Percentiles rank a stretch among this genome's conserved stretches.
Evolutionary conservation across 768 basidiomycete species (phyloP).

Genomic region (Russula sp.): DNA sequence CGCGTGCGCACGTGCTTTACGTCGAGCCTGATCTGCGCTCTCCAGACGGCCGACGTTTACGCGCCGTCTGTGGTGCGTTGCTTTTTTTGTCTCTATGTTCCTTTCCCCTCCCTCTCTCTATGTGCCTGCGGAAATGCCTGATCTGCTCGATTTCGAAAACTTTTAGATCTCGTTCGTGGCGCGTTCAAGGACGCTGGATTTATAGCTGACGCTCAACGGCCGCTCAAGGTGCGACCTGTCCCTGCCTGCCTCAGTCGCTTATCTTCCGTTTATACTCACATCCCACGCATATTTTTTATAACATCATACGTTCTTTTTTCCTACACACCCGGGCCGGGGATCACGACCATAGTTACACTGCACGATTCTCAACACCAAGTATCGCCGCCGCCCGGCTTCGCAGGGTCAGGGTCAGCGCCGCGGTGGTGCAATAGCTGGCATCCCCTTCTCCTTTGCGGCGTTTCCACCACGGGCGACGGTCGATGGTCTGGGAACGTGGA

Average conservation of each 20-base stretch:
- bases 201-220: constrained; percentile 28
- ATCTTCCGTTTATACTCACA: too few relatives aligned
- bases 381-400: constrained; percentile 26
- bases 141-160: neutral
- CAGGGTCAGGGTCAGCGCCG: constrained; percentile 24
- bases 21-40: constrained; percentile 38
- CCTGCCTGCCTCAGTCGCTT: too few relatives aligned
- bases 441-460: constrained; percentile 36
- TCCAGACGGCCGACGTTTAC: constrained; percentile 29
- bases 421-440: constrained; percentile 20
- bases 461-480: constrained; percentile 14
- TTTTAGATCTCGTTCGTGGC: constrained; percentile 27
- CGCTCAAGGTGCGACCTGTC: constrained; percentile 29
- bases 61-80: constrained; percentile 27
- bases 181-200: constrained; percentile 29
- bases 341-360: constrained; percentile 29
- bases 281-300: neutral
- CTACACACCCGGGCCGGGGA: neutral
- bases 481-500: constrained; percentile 46
- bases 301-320: neutral
- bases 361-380: constrained; percentile 31
- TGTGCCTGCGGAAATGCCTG: neutral
- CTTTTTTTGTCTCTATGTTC: neutral
- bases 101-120: too few relatives aligned
- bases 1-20: constrained; percentile 50